Evolutionary conservation across 371 early-diverging fungal species (phyloP), one percentile per base, ranked within the genome.

Genomic region (Rhizopus sp.): DNA sequence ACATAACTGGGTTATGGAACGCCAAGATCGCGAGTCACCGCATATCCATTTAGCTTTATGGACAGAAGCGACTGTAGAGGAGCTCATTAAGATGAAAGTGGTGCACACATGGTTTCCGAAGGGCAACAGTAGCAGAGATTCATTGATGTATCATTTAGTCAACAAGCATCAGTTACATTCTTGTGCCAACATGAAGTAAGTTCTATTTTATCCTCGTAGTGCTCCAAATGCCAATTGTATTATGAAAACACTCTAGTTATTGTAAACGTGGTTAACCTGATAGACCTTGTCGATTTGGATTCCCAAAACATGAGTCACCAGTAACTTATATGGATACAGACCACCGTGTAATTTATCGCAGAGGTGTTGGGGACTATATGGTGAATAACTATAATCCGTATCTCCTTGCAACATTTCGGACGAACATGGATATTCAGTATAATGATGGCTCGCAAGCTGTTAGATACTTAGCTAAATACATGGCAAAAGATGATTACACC

Each of bases 341-440:
- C 1, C 1, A 17, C 32, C 37, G 49, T 31, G 32, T 2, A 10
- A 46, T 32, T 30, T 58, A 50, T 30, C 7, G 37, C 4, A 32
- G 58, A 0, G 42, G 12, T 7, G 58, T 23, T 7, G 45, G 8
- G 15, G 58, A 58, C n/a, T 9, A 6, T 0, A 29, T n/a, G 7
- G 45, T 58, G 0, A 58, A 58, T n/a, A 39, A 31, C 7, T 57
- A 57, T 35, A 50, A 50, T 17, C 52, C 59, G 3, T 59, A 38
- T n/a, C 13, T 59, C 16, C 13, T 59, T 0, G 52, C 52, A 33
- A 9, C 46, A 1, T 46, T 51, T 10, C n/a, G 31, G 13, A 38
- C 53, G 0, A 30, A 5, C 15, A 59, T 59, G 59, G 59, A 59
- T 52, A 52, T 59, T 38, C 59, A 59, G 16, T 23, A 38, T n/a